Evolutionary conservation across 108 stramenopile species (phyloP).

Genomic region (Fistulifera pelliculosa): DNA sequence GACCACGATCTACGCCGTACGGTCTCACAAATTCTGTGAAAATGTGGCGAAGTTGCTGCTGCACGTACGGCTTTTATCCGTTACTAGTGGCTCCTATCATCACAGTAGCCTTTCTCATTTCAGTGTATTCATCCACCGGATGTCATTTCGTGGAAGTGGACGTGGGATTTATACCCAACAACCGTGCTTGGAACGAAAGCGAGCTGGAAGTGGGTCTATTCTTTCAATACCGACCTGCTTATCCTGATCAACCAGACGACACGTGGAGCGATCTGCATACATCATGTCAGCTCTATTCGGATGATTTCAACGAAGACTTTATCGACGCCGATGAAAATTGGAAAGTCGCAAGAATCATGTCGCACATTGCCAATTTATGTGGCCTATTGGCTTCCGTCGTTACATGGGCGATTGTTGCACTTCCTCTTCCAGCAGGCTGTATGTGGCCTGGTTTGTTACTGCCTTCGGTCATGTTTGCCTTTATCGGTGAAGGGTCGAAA

Average conservation of each 20-base stretch:
- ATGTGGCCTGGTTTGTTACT: conserved; percentile 66
- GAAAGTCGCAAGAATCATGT: conserved; percentile 58
- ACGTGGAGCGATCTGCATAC: background rate
- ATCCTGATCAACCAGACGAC: background rate
- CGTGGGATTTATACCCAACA: conserved; percentile 59
- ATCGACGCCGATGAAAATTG: conserved; percentile 55
- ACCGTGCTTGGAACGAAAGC: conserved; percentile 48
- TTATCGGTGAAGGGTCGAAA: conserved; percentile 59
- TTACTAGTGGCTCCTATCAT: conserved; percentile 60
- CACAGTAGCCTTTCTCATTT: conserved; percentile 47
- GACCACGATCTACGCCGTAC: too few relatives aligned
- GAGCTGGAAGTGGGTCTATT: conserved; percentile 4
- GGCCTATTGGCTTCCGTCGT: conserved; percentile 35
- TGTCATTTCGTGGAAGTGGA: conserved; percentile 68
- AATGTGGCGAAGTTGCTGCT: conserved; percentile 54
- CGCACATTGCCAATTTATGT: conserved; percentile 45
- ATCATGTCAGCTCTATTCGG: conserved; percentile 45
- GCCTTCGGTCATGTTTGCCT: conserved; percentile 46
- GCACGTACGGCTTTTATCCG: conserved; percentile 72
- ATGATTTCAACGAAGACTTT: conserved; percentile 38
- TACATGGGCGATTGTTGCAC: conserved; percentile 6
- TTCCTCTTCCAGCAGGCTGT: background rate
- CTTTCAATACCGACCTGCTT: background rate
- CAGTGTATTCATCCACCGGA: conserved; percentile 48
- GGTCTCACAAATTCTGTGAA: too few relatives aligned